Evolutionary conservation across 768 basidiomycete species (phyloP).

Genomic region (Crassisporium funariophilum): DNA sequence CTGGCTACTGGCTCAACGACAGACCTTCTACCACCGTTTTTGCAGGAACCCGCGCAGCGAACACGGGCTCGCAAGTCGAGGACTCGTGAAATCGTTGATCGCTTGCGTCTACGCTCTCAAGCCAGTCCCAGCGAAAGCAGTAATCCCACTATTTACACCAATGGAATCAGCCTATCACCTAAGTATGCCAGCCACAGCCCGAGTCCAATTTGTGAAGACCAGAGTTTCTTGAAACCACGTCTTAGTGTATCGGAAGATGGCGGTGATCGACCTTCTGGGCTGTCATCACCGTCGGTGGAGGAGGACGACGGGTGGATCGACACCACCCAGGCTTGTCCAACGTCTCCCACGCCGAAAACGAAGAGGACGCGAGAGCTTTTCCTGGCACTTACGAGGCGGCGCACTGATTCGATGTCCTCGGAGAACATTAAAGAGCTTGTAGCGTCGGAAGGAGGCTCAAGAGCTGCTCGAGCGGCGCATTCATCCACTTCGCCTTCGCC

Average conservation of each 20-base stretch:
- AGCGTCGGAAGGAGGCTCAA: slow-evolving; percentile 5
- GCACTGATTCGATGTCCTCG: slow-evolving; percentile 41
- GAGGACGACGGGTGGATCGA: slow-evolving; percentile 53
- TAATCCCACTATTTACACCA: slow-evolving; percentile 3
- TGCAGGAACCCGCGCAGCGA: slow-evolving; percentile 41
- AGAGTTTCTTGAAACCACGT: slow-evolving; percentile 33
- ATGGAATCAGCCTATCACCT: slow-evolving; percentile 12
- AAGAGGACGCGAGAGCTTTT: slow-evolving; percentile 45
- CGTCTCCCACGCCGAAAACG: slow-evolving; percentile 32
- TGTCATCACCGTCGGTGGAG: slow-evolving; percentile 36
- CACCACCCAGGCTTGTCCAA: slow-evolving; percentile 24
- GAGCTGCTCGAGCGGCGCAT: slow-evolving; percentile 11
- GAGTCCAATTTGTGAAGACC: slow-evolving; percentile 34
- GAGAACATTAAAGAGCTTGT: slow-evolving; percentile 21
- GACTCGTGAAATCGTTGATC: slow-evolving; percentile 62
- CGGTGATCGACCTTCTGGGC: slow-evolving; percentile 29
- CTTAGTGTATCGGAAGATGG: slow-evolving; percentile 43
- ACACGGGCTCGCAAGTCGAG: slow-evolving; percentile 49
- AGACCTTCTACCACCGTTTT: slow-evolving; percentile 49
- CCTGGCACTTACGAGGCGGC: slow-evolving; percentile 40
- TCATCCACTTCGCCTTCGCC: slow-evolving; percentile 29
- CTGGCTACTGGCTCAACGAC: slow-evolving; percentile 27
- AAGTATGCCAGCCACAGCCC: slow-evolving; percentile 36
- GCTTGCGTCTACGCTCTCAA: slow-evolving; percentile 48
- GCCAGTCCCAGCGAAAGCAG: slow-evolving; percentile 15